A percentile compares a stretch with the other conserved stretches of the same genome.
phyloP scores from a whole-genome alignment of 2,329 filamentous ascomycete genomes.

The Volutella citrinella region DNA sequence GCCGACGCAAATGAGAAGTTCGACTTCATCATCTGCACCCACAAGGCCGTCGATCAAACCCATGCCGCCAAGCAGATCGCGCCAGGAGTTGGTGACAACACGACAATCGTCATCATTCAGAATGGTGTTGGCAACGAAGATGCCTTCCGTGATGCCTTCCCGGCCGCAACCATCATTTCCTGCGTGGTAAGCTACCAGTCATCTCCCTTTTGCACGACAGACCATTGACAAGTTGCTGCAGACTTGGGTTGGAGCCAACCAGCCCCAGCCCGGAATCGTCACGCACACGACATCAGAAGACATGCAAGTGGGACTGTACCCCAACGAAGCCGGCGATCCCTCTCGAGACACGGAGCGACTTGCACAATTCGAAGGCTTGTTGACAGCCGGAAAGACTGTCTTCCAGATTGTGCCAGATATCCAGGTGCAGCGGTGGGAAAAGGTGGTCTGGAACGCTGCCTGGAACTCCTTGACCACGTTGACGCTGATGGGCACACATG shows the following conservation, averaged over 20 bases:
- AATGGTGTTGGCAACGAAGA: constrained; percentile 61
- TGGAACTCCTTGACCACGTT: constrained; percentile 62
- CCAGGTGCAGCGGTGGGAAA: constrained; percentile 57
- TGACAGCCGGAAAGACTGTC: constrained; percentile 41
- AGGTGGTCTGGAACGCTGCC: constrained; percentile 58
- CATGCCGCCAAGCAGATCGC: constrained; percentile 18
- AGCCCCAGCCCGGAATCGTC: constrained; percentile 46
- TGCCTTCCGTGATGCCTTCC: constrained; percentile 47
- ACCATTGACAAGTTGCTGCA: no score
- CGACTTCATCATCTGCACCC: constrained; percentile 19
- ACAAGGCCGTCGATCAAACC: constrained; percentile 19
- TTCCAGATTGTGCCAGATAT: constrained; percentile 51
- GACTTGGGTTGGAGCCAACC: constrained; percentile 52
- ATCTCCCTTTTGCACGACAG: constrained; percentile 2
- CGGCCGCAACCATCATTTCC: constrained; percentile 50
- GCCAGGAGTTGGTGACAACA: constrained; percentile 37
- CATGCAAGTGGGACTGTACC: constrained; percentile 52
- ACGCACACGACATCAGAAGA: constrained; percentile 51
- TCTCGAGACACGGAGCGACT: constrained; percentile 35
- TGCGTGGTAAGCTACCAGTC: constrained; percentile 43
- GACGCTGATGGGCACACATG: constrained; percentile 49
- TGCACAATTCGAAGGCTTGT: constrained; percentile 36
- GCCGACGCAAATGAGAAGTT: constrained; percentile 13
- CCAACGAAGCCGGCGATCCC: constrained; percentile 30
- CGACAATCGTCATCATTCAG: constrained; percentile 57